phyloP scores from a whole-genome alignment of 2,329 filamentous ascomycete species.

The Colletotrichum graminicola region DNA sequence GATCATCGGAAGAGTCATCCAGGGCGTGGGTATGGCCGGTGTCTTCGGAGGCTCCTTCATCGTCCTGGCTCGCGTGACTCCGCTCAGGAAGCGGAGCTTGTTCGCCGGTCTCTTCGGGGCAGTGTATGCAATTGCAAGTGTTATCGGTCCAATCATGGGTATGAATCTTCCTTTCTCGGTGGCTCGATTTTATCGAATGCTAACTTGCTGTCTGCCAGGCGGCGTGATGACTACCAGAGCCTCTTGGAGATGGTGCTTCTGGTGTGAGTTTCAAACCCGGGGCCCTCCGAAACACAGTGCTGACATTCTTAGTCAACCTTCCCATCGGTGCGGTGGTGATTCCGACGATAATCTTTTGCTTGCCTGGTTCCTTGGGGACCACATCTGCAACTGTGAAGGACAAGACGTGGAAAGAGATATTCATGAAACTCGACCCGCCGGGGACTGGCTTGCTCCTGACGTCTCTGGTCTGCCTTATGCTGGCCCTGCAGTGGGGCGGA shows the following conservation, averaged over 20 bases:
- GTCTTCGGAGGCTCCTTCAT: slow-evolving; percentile 51
- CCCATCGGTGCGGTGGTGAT: slow-evolving; percentile 30
- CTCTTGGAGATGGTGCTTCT: slow-evolving; percentile 56
- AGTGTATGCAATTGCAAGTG: slow-evolving; percentile 54
- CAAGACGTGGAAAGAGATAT: too few relatives aligned
- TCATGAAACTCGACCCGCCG: slow-evolving; percentile 44
- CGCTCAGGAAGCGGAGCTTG: slow-evolving; percentile 49
- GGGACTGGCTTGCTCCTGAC: slow-evolving; percentile 38
- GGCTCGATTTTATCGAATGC: too few relatives aligned
- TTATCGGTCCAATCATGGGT: slow-evolving; percentile 45
- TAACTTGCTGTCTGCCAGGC: slow-evolving; percentile 42
- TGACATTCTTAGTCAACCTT: slow-evolving; percentile 47
- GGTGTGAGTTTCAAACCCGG: slow-evolving; percentile 36
- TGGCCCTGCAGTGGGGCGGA: slow-evolving; percentile 59
- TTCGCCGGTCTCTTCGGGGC: slow-evolving; percentile 54
- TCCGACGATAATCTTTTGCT: slow-evolving; percentile 47
- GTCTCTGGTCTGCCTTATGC: slow-evolving; percentile 52
- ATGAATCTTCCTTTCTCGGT: not conserved
- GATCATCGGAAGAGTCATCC: slow-evolving; percentile 53
- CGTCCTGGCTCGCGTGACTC: slow-evolving; percentile 55
- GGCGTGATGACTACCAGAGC: slow-evolving; percentile 51
- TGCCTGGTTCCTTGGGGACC: slow-evolving; percentile 12
- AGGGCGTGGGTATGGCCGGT: slow-evolving; percentile 52
- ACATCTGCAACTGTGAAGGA: too few relatives aligned
- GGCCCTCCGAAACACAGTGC: not conserved